Evolutionary conservation across 2,329 filamentous ascomycete genomes (phyloP), one percentile per base, ranked within the genome.

Genomic region (Clarireedia paspali): DNA sequence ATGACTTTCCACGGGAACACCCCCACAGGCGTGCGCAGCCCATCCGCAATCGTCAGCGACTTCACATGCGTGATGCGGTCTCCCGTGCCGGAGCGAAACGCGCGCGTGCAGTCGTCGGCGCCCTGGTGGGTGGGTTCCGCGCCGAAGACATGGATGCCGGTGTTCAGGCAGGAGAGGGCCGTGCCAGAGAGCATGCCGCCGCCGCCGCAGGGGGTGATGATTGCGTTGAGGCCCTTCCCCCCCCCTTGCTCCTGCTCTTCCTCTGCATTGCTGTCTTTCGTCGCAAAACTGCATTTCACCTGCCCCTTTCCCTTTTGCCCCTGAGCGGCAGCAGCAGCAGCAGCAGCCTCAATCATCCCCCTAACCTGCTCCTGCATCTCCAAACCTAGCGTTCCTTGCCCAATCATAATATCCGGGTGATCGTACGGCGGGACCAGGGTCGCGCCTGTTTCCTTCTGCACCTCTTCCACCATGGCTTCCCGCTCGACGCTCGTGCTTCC

Each of bases 391-490:
- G 92, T 97, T n/a, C 92, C 94, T 74, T 96, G 91, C 0, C 94
- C 92, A 0, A 96, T 81, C 55, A 97, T 87, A 62, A 96, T 91
- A 70, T 96, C 83, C 2, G 88, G 87, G 72, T 97, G 89, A 70
- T 97, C 89, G 69, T 96, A 96, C 0, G 94, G 91, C 53, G 91
- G 91, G 4, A 99, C 80, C 9, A 96, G 75, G 0, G 85, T 82
- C 0, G 90, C 91, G 42, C 87, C 85, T 0, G 89, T 95, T 57
- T 84, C 74, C 27, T 75, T 74, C 1, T 90, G 79, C 5, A 96
- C 82, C 4, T 83, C 73, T n/a, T 71, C 75, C 0, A 90, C 84
- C 6, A 87, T 83, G 6, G 86, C 87, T 72, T 96, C 90, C 48
- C 94, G 84, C 75, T 96, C 92, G 4, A 79, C 74, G 42, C 81